phyloP scores from a whole-genome alignment of 495 filamentous ascomycete genomes.

The Daldinia concentrica region DNA sequence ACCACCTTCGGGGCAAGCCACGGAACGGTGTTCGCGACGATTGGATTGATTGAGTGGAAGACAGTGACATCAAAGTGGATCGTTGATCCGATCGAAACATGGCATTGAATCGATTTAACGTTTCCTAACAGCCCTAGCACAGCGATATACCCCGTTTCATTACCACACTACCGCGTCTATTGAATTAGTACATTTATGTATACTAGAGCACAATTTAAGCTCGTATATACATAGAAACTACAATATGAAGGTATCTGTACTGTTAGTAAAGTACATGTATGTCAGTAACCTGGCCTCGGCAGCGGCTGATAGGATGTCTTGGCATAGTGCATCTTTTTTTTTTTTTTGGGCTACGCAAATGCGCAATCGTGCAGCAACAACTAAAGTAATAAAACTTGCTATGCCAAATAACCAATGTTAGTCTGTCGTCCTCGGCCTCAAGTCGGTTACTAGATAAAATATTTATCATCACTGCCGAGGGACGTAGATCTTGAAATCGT shows the following conservation, averaged over 20 bases:
- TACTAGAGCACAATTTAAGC: neutral
- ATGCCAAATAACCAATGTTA: neutral
- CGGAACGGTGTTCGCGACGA: slow-evolving; percentile 1
- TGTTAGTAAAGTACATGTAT: neutral
- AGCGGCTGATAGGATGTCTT: slow-evolving; percentile 24
- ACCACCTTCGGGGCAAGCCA: neutral
- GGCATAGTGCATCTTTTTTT: slow-evolving; percentile 16
- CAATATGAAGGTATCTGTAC: neutral
- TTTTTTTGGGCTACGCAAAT: neutral
- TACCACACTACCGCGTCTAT: slow-evolving; percentile 19
- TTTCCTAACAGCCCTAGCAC: slow-evolving; percentile 16
- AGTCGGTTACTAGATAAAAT: too few species aligned
- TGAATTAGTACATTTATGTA: slow-evolving; percentile 23
- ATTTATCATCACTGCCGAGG: neutral
- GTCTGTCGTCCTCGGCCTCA: too few species aligned
- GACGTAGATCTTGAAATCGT: neutral
- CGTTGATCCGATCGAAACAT: slow-evolving; percentile 30
- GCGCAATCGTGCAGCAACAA: neutral
- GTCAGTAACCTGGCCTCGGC: slow-evolving; percentile 15
- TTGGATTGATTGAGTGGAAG: slow-evolving; percentile 22
- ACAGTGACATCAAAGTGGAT: slow-evolving; percentile 39
- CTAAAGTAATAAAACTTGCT: neutral
- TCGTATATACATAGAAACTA: neutral
- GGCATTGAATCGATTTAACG: slow-evolving; percentile 28
- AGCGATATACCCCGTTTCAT: slow-evolving; percentile 21